Conservation (phyloP, 345 rosid species). For the Euphorbia pulcherrima region DNA sequence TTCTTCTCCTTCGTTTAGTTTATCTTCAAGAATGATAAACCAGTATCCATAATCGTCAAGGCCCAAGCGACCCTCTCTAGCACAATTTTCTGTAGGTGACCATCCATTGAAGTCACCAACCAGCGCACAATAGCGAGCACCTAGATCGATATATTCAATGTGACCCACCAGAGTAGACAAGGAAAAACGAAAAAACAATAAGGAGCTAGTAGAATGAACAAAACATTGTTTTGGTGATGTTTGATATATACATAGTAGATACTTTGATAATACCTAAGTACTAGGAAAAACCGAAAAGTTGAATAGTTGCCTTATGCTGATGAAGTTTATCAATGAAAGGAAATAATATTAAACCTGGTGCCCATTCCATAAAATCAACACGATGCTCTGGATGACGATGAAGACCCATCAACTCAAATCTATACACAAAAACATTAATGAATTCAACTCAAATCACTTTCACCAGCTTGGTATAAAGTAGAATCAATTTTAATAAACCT, state of each 20-base stretch:
- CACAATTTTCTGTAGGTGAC: conserved; percentile 81
- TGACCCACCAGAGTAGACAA: conserved; percentile 8
- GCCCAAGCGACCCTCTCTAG: conserved; percentile 81
- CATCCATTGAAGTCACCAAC: conserved; percentile 88
- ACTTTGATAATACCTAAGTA: not conserved
- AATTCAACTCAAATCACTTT: conserved; percentile 12
- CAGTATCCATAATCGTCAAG: conserved; percentile 95
- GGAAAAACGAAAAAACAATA: not conserved
- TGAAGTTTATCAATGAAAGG: conserved; percentile 4
- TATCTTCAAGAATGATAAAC: conserved; percentile 89
- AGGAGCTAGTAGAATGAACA: conserved; percentile 3
- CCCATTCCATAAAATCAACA: conserved; percentile 92
- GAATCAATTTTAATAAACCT: not conserved
- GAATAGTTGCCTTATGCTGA: not conserved
- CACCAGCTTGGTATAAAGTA: conserved; percentile 6
- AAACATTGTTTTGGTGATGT: not conserved
- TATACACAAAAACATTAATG: conserved; percentile 19
- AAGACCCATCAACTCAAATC: conserved; percentile 74
- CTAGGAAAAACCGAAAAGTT: not conserved
- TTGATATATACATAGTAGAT: not conserved
- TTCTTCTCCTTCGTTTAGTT: conserved; percentile 72
- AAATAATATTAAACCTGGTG: conserved; percentile 64
- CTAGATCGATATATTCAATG: conserved; percentile 35
- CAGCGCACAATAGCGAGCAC: conserved; percentile 91
- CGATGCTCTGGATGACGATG: conserved; percentile 90